Conservation (phyloP, 495 filamentous ascomycete genomes). For the Penicillium nucicola region DNA sequence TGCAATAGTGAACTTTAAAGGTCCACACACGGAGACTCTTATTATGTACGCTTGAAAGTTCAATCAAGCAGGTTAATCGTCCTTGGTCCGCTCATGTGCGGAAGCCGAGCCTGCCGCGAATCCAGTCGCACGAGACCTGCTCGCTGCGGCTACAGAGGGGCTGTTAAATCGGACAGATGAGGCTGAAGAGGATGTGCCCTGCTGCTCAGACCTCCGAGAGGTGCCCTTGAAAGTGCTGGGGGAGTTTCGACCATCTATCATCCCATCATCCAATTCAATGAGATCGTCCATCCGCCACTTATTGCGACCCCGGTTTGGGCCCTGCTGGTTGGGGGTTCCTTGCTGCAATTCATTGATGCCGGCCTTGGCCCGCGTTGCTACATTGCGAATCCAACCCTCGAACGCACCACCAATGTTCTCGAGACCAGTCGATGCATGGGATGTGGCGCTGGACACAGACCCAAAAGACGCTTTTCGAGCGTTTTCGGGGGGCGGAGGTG, state of each 20-base stretch:
- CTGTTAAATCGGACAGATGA: slow-evolving; percentile 24
- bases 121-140: slow-evolving; percentile 38
- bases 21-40: slow-evolving; percentile 16
- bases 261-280: slow-evolving; percentile 75
- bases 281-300: slow-evolving; percentile 60
- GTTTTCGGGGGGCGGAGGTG: slow-evolving; percentile 26
- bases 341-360: slow-evolving; percentile 42
- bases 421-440: slow-evolving; percentile 54
- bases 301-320: slow-evolving; percentile 27
- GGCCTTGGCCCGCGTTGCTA: slow-evolving; percentile 54
- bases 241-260: slow-evolving; percentile 30
- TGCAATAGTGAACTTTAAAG: slow-evolving; percentile 10
- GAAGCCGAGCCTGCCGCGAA: slow-evolving; percentile 9
- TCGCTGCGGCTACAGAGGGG: slow-evolving; percentile 33
- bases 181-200: slow-evolving; percentile 17
- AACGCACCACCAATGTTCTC: slow-evolving; percentile 83
- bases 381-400: slow-evolving; percentile 83
- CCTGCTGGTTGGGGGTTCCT: slow-evolving; percentile 26
- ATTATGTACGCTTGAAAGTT: slow-evolving; percentile 27
- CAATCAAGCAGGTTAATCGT: slow-evolving; percentile 27
- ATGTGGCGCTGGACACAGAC: slow-evolving; percentile 38
- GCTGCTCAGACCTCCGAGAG: slow-evolving; percentile 17
- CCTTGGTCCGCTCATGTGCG: slow-evolving; percentile 26
- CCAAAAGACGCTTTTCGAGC: slow-evolving; percentile 39
- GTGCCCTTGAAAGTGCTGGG: slow-evolving; percentile 18